phyloP scores from a whole-genome alignment of 225 moss, liverwort and hornwort genomes.

The Ulota crispa region DNA sequence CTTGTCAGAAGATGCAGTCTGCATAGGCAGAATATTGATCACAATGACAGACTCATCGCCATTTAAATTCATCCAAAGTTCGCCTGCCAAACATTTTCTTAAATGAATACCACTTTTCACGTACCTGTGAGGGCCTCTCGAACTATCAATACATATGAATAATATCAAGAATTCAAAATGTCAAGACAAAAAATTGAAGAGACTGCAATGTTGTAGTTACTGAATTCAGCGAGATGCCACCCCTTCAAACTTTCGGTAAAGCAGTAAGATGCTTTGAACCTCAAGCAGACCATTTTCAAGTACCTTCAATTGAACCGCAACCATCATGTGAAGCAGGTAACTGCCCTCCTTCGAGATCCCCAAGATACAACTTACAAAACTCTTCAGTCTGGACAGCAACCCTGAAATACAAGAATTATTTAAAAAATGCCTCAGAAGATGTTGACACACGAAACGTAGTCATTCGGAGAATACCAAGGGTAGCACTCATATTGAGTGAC shows the following conservation, averaged over 20 bases:
- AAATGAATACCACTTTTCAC: not conserved
- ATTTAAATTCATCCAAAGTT: conserved; percentile 91
- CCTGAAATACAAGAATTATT: conserved; percentile 41
- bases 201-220: not conserved
- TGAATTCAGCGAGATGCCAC: not conserved
- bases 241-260: not conserved
- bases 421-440: not conserved
- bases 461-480: not conserved
- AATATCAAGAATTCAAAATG: not conserved
- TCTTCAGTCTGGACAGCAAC: conserved; percentile 69
- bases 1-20: conserved; percentile 43
- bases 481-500: not conserved
- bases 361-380: conserved; percentile 71
- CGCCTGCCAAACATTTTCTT: conserved; percentile 46
- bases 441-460: not conserved
- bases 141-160: not conserved
- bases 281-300: not conserved
- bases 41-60: conserved; percentile 74
- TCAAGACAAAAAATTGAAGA: not conserved
- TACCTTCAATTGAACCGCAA: conserved; percentile 61
- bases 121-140: not conserved
- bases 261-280: conserved; percentile 1
- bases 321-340: conserved; percentile 52
- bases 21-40: conserved; percentile 71
- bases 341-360: conserved; percentile 79